Evolutionary conservation across 495 filamentous ascomycete species (phyloP).

Genomic region (Parathielavia appendiculata): DNA sequence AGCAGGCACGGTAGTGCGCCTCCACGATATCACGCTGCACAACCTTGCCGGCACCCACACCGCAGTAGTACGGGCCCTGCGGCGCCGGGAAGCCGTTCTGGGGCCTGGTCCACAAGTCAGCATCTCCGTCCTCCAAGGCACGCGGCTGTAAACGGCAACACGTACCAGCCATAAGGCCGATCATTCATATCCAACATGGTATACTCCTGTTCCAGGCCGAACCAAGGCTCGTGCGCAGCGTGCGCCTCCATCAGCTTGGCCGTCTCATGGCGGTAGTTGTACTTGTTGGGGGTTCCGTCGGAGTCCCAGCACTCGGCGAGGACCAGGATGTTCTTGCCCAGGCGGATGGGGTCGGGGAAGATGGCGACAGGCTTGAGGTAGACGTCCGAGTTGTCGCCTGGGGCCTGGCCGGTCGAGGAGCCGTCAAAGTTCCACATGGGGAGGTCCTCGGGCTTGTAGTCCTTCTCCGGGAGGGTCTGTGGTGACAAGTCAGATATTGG

Average conservation of each 20-base stretch:
- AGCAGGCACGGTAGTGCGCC: conserved; percentile 96
- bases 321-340: conserved; percentile 83
- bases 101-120: conserved; percentile 16
- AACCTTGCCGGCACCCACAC: conserved; percentile 95
- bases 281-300: conserved; percentile 97
- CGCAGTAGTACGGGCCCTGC: conserved; percentile 99
- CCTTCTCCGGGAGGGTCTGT: conserved; percentile 72
- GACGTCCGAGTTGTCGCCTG: conserved; percentile 96
- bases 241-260: conserved; percentile 81
- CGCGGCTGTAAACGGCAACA: background rate
- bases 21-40: conserved; percentile 98
- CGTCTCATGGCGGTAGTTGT: conserved; percentile 75
- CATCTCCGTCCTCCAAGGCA: background rate
- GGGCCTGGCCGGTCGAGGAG: conserved; percentile 89
- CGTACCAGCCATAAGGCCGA: conserved; percentile 93
- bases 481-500: background rate
- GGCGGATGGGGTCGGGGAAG: conserved; percentile 73
- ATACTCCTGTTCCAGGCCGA: conserved; percentile 93
- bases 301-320: conserved; percentile 93
- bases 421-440: conserved; percentile 99
- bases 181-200: conserved; percentile 67
- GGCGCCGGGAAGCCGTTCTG: conserved; percentile 84
- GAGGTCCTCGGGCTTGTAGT: conserved; percentile 67
- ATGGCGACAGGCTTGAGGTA: conserved; percentile 82
- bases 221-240: conserved; percentile 83